These are phyloP conservation scores for Nymphaea colorata DNA, from an alignment of 164 flowering plant genomes.

Conservation along the genomic window DNA sequence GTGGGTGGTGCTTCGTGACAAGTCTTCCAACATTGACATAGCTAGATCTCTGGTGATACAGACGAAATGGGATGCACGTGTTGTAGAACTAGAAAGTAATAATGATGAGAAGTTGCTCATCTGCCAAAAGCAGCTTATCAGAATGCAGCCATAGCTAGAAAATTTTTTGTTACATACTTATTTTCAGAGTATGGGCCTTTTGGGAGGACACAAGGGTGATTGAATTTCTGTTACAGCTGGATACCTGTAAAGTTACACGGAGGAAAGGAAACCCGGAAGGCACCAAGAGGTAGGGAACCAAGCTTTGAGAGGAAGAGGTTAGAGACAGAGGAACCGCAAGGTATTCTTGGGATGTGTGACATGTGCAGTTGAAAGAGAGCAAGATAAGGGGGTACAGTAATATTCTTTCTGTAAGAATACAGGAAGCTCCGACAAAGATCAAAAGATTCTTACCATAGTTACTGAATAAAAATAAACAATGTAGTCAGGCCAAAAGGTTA, in stretches of 20 bases:
- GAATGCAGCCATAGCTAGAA: conserved; percentile 25
- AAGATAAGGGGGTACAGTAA: neutral
- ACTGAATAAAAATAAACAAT: neutral
- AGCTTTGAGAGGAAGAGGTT: neutral
- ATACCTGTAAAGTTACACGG: neutral
- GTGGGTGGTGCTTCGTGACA: conserved; percentile 82
- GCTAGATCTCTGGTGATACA: conserved; percentile 57
- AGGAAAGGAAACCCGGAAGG: neutral
- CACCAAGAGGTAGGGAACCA: neutral
- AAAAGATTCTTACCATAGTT: neutral
- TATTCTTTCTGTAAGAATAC: neutral
- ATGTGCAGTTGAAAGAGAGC: neutral
- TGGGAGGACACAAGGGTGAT: neutral
- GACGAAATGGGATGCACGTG: conserved; percentile 90
- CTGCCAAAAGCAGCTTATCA: conserved; percentile 90
- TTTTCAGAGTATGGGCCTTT: neutral
- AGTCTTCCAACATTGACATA: conserved; percentile 35
- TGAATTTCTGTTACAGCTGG: neutral
- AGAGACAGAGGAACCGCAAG: neutral
- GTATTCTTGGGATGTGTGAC: neutral
- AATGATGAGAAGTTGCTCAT: conserved; percentile 68
- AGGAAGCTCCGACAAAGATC: neutral
- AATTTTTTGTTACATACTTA: too few relatives aligned
- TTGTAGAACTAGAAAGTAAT: conserved; percentile 63
- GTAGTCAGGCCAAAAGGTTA: too few relatives aligned